Conservation (phyloP, 106 monocot genomes). For the Dioscorea alata region DNA sequence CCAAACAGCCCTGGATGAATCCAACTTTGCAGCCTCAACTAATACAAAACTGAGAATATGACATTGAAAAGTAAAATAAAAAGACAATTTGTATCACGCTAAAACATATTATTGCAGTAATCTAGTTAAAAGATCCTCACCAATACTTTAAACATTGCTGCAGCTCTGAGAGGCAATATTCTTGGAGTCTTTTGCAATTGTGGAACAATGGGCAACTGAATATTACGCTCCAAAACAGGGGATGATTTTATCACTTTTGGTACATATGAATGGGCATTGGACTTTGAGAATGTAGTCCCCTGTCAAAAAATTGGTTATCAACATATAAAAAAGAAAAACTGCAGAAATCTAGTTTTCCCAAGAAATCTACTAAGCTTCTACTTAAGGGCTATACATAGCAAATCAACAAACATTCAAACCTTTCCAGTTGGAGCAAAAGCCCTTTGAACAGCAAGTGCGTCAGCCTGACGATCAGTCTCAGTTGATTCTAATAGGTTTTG, state of each 20-base stretch:
- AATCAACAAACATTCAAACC: conserved; percentile 20
- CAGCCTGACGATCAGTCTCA: conserved; percentile 68
- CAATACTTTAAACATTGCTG: conserved; percentile 91
- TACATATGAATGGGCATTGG: conserved; percentile 55
- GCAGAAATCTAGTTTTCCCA: no score
- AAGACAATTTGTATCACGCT: no score
- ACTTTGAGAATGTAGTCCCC: conserved; percentile 39
- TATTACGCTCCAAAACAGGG: conserved; percentile 24
- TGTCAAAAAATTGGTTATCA: conserved; percentile 5
- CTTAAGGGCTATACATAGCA: neutral
- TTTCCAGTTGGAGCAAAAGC: conserved; percentile 70
- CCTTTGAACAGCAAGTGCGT: conserved; percentile 85
- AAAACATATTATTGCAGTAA: no score
- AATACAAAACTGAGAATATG: no score
- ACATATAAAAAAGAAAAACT: no score
- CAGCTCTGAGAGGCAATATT: conserved; percentile 64
- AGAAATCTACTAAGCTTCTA: no score
- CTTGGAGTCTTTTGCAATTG: conserved; percentile 48
- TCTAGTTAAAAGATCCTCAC: conserved; percentile 20
- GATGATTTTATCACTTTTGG: conserved; percentile 64
- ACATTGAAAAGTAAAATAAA: no score
- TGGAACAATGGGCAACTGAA: conserved; percentile 48
- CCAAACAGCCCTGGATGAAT: no score
- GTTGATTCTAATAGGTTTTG: conserved; percentile 37
- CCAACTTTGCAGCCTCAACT: no score